Evolutionary conservation across 139 green algal species (phyloP).

Genomic region (Pseudopediastrum boryanum): DNA sequence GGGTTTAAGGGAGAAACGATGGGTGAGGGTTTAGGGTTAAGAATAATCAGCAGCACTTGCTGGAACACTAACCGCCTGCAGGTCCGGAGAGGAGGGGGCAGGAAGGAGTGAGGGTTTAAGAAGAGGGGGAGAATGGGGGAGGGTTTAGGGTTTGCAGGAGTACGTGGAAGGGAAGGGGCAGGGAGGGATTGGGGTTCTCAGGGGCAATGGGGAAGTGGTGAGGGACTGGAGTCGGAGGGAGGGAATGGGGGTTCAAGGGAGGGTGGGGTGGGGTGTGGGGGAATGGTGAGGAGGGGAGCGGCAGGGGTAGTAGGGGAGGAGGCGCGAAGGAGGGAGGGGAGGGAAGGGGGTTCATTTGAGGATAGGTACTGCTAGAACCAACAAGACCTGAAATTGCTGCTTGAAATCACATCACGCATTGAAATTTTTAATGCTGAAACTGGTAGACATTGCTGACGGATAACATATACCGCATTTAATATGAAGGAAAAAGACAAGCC

Average conservation of each 20-base stretch:
- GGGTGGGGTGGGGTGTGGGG: too few species aligned
- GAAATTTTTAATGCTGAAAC: background rate
- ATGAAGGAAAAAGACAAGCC: too few species aligned
- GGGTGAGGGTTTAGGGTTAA: conserved; percentile 19
- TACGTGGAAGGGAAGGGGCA: background rate
- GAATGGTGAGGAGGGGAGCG: too few species aligned
- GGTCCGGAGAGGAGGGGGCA: background rate
- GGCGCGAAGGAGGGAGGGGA: too few species aligned
- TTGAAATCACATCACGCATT: background rate
- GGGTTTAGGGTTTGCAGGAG: background rate
- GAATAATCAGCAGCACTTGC: background rate
- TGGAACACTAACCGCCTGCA: background rate
- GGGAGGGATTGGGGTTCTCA: background rate
- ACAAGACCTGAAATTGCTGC: background rate
- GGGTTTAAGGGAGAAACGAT: conserved; percentile 19
- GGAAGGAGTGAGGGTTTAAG: background rate
- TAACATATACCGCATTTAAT: background rate
- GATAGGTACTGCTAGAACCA: too few species aligned
- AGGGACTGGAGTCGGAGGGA: too few species aligned
- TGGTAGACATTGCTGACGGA: background rate
- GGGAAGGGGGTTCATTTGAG: too few species aligned
- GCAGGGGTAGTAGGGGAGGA: too few species aligned
- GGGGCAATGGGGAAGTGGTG: too few species aligned
- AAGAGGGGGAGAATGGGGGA: background rate
- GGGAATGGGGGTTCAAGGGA: too few species aligned